Evolutionary conservation across 2,329 filamentous ascomycete species (phyloP).

Genomic region (Colletotrichum incanum): DNA sequence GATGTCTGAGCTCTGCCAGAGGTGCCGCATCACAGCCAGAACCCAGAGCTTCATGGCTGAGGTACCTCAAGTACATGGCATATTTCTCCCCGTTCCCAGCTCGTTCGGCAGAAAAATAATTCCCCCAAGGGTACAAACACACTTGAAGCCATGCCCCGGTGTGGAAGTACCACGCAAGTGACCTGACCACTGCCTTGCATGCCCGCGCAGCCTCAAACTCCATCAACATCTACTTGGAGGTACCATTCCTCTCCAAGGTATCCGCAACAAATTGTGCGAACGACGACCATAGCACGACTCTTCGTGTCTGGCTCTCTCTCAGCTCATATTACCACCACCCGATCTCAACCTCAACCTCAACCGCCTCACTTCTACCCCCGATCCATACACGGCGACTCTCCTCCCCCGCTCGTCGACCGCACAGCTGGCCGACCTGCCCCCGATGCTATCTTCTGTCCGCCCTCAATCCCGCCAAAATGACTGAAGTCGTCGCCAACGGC

Average conservation of each 20-base stretch:
- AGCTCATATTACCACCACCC: conserved; percentile 1
- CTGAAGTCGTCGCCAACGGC: conserved; percentile 62
- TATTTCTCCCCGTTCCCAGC: background rate
- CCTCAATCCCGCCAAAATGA: conserved; percentile 59
- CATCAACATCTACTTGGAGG: conserved; percentile 11
- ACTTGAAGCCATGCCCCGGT: background rate
- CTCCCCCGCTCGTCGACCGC: conserved; percentile 30
- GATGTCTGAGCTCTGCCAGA: background rate
- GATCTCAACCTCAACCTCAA: background rate
- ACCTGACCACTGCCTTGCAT: background rate
- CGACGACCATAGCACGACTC: conserved; percentile 11
- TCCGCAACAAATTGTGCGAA: conserved; percentile 24
- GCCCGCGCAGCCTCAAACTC: background rate
- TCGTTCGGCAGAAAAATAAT: conserved; percentile 7
- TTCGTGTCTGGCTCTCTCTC: background rate
- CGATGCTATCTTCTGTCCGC: conserved; percentile 39
- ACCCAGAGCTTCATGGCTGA: background rate
- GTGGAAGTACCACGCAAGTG: conserved; percentile 7
- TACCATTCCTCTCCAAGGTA: conserved; percentile 13
- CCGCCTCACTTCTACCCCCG: background rate
- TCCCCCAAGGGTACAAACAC: background rate
- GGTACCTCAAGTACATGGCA: background rate
- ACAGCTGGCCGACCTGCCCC: conserved; percentile 37
- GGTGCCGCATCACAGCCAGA: background rate
- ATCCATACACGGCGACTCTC: conserved; percentile 6